phyloP scores from a whole-genome alignment of 495 filamentous ascomycete species.

The Tuber indicum region DNA sequence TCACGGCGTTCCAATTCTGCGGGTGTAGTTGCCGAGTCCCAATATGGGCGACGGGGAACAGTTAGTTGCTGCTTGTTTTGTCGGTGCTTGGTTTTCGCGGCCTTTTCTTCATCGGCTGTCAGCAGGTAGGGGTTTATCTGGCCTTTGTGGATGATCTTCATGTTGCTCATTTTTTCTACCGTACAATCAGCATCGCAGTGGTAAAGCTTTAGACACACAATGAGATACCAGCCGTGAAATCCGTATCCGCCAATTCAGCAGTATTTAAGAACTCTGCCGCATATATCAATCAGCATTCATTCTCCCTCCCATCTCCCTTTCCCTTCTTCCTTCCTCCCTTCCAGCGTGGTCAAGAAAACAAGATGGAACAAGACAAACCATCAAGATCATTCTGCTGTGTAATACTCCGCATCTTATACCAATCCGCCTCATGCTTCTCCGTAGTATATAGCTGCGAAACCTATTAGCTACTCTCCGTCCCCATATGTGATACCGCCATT shows the following conservation, averaged over 20 bases:
- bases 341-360: slow-evolving; percentile 15
- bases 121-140: slow-evolving; percentile 94
- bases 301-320: not conserved
- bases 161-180: slow-evolving; percentile 87
- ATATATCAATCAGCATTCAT: slow-evolving; percentile 18
- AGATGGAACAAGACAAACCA: slow-evolving; percentile 46
- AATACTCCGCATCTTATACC: slow-evolving; percentile 96
- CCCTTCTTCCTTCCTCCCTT: not conserved
- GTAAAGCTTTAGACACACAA: not conserved
- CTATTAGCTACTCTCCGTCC: slow-evolving; percentile 36
- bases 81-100: slow-evolving; percentile 69
- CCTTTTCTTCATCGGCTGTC: slow-evolving; percentile 75
- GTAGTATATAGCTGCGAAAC: slow-evolving; percentile 19
- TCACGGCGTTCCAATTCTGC: slow-evolving; percentile 73
- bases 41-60: slow-evolving; percentile 81
- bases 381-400: slow-evolving; percentile 96
- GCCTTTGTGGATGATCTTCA: slow-evolving; percentile 94
- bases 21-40: slow-evolving; percentile 78
- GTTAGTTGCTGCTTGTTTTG: slow-evolving; percentile 70
- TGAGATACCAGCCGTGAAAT: slow-evolving; percentile 68
- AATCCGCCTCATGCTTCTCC: slow-evolving; percentile 65
- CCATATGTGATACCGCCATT: slow-evolving; percentile 33
- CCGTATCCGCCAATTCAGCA: slow-evolving; percentile 90
- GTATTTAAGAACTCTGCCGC: slow-evolving; percentile 63
- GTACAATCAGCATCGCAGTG: slow-evolving; percentile 2